Evolutionary conservation across 306 rosid genomes (phyloP).

Genomic region (Medicago truncatula): MtrunA17r5.0-ANR NC_053042.1:55739501-55740000

Average conservation of each 20-base stretch:
- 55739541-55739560: slow-evolving; percentile 91
- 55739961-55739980: slow-evolving; percentile 16
- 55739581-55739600: slow-evolving; percentile 43
- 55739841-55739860: slow-evolving; percentile 72
- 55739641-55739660: neutral
- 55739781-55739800: slow-evolving; percentile 13
- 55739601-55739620: slow-evolving; percentile 28
- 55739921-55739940: slow-evolving; percentile 95
- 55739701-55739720: neutral
- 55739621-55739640: slow-evolving; percentile 30
- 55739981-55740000: slow-evolving; percentile 29
- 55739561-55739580: slow-evolving; percentile 65
- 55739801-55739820: neutral
- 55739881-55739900: slow-evolving; percentile 85
- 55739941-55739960: slow-evolving; percentile 66
- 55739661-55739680: slow-evolving; percentile 22
- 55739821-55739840: slow-evolving; percentile 16
- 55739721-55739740: neutral
- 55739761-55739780: neutral
- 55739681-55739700: slow-evolving; percentile 20
- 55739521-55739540: slow-evolving; percentile 86
- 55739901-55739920: slow-evolving; percentile 82
- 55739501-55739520: slow-evolving; percentile 94
- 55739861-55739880: slow-evolving; percentile 90
- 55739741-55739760: slow-evolving; percentile 4